These are phyloP conservation scores for Dillenia suffruticosa DNA, from an alignment of 164 flowering plant species.

Conservation along the genomic window DNA sequence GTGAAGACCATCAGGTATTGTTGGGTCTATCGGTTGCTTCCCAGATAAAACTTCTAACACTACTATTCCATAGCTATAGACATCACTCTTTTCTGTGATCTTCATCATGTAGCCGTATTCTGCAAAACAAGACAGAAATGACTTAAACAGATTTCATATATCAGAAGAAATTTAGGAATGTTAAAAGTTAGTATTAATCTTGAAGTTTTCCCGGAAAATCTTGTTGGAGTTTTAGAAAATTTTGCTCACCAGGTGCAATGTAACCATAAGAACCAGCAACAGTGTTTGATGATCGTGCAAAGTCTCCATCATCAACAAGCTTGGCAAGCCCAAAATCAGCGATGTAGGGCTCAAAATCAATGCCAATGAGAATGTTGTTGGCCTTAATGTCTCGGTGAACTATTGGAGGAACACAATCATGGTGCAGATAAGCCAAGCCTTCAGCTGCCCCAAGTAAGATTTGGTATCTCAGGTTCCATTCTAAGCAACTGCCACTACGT, in stretches of 20 bases:
- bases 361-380: constrained; percentile 79
- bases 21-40: constrained; percentile 91
- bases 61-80: constrained; percentile 89
- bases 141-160: not conserved
- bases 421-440: constrained; percentile 81
- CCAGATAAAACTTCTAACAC: constrained; percentile 82
- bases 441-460: constrained; percentile 74
- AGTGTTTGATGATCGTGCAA: constrained; percentile 59
- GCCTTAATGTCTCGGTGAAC: constrained; percentile 86
- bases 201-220: not conserved
- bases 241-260: constrained; percentile 75
- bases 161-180: not conserved
- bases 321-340: constrained; percentile 91
- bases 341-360: constrained; percentile 75
- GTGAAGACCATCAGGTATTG: constrained; percentile 81
- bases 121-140: constrained; percentile 21
- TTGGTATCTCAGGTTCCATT: constrained; percentile 64
- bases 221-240: not conserved
- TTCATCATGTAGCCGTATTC: constrained; percentile 88
- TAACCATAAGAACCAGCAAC: constrained; percentile 87
- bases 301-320: constrained; percentile 63
- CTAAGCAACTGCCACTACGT: constrained; percentile 39
- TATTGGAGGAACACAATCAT: constrained; percentile 80
- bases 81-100: constrained; percentile 92
- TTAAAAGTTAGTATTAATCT: not conserved